These are phyloP conservation scores for Boletus rufocinnamomeus DNA, from an alignment of 768 basidiomycete genomes.

Conservation along the genomic window DNA sequence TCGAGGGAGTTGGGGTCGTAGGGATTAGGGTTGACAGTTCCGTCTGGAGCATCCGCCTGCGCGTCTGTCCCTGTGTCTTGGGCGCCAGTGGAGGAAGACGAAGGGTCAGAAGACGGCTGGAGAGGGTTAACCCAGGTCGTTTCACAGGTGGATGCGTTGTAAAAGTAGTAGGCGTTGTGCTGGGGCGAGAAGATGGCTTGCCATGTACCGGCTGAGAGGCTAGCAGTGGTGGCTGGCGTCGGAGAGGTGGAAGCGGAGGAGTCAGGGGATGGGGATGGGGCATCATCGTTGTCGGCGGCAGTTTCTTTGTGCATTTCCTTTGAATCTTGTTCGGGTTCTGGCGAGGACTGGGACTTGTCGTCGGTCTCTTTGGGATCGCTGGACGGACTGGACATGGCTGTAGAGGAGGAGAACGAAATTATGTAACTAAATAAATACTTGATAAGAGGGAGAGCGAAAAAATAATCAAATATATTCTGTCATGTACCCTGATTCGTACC, in stretches of 20 bases:
- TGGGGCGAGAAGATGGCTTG: constrained; percentile 80
- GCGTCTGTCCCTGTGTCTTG: constrained; percentile 24
- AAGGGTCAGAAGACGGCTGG: constrained; percentile 36
- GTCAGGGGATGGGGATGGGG: background rate
- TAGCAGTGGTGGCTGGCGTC: background rate
- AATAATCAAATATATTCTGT: constrained; percentile 7
- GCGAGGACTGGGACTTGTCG: background rate
- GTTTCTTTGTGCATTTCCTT: constrained; percentile 10
- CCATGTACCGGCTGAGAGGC: constrained; percentile 50
- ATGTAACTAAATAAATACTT: background rate
- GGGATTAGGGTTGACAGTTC: constrained; percentile 18
- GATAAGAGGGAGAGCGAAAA: background rate
- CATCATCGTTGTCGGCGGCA: background rate
- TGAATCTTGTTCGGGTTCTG: constrained; percentile 4
- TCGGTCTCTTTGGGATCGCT: background rate
- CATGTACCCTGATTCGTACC: constrained; percentile 6
- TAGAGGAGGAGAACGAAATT: no score
- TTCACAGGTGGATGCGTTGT: constrained; percentile 70
- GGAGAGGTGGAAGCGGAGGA: constrained; percentile 8
- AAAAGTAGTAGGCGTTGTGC: constrained; percentile 85
- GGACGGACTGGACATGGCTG: constrained; percentile 14
- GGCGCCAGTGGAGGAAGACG: constrained; percentile 19
- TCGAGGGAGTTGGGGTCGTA: constrained; percentile 51
- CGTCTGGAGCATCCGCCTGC: constrained; percentile 26
- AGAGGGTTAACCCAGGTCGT: constrained; percentile 87